A percentile compares a stretch with the other conserved stretches of the same genome.
These are phyloP conservation scores for Crotalaria pallida DNA, from an alignment of 306 rosid genomes.

Conservation along the genomic window DNA sequence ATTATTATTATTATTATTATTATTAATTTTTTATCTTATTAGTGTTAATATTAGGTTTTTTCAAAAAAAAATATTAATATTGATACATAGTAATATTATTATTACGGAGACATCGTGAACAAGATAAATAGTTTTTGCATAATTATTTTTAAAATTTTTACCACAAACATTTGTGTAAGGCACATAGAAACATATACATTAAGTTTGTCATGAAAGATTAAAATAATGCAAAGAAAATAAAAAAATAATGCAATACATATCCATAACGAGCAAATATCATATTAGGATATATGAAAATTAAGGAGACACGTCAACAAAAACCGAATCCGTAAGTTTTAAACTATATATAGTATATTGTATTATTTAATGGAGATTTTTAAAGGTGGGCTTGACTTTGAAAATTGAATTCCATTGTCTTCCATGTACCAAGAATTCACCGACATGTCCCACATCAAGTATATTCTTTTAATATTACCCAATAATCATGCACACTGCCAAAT, in stretches of 20 bases:
- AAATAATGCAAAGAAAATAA: too few relatives aligned
- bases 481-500: constrained; percentile 4
- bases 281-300: too few relatives aligned
- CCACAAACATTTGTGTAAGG: background rate
- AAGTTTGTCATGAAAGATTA: background rate
- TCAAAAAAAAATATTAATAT: too few relatives aligned
- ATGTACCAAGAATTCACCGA: constrained; percentile 32
- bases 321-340: background rate
- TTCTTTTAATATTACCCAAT: background rate
- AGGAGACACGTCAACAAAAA: background rate
- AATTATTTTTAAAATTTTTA: too few relatives aligned
- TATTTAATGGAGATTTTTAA: constrained; percentile 12
- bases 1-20: too few relatives aligned
- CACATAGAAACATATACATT: background rate
- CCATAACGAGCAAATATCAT: background rate
- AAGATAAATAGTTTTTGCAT: background rate
- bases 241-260: too few relatives aligned
- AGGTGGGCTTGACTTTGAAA: constrained; percentile 59
- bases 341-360: background rate
- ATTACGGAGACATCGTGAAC: background rate
- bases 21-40: too few relatives aligned
- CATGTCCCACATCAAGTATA: constrained; percentile 21
- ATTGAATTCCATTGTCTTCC: constrained; percentile 10
- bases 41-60: too few relatives aligned
- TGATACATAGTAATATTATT: too few relatives aligned